Conservation (phyloP, 768 basidiomycete genomes). For the Xerocomellus dryophilus region DNA sequence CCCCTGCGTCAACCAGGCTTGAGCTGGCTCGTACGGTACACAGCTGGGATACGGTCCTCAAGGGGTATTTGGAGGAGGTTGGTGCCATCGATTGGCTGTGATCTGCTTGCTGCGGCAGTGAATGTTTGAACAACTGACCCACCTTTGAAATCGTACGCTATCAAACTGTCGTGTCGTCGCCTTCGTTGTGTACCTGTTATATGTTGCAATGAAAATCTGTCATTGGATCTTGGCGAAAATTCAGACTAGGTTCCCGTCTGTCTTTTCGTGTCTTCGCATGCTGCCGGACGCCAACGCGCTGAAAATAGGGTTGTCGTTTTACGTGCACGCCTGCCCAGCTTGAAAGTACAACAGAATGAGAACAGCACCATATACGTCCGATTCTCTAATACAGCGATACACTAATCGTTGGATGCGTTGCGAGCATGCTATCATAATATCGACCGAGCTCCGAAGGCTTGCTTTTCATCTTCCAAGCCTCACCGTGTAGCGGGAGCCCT, state of each 20-base stretch:
- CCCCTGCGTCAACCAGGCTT: background rate
- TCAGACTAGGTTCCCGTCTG: too few relatives aligned
- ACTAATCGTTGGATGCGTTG: too few relatives aligned
- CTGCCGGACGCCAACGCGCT: too few relatives aligned
- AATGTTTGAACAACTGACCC: background rate
- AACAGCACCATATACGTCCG: too few relatives aligned
- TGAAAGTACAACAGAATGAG: too few relatives aligned
- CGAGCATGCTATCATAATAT: too few relatives aligned
- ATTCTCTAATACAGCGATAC: too few relatives aligned
- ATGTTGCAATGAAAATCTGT: background rate
- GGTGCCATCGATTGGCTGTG: background rate
- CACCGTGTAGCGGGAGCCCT: background rate
- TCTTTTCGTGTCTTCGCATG: too few relatives aligned
- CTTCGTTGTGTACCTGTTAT: too few relatives aligned
- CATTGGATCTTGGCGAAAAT: background rate
- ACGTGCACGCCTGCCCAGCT: too few relatives aligned
- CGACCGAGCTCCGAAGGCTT: too few relatives aligned
- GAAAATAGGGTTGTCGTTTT: too few relatives aligned
- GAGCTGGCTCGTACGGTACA: background rate
- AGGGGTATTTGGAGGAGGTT: background rate
- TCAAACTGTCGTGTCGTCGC: background rate
- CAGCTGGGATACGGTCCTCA: conserved; percentile 2
- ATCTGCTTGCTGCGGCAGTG: background rate
- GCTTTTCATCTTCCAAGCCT: background rate
- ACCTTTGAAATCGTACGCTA: background rate